These are phyloP conservation scores for Mycena belliarum DNA, from an alignment of 768 basidiomycete species.

Conservation along the genomic window DNA sequence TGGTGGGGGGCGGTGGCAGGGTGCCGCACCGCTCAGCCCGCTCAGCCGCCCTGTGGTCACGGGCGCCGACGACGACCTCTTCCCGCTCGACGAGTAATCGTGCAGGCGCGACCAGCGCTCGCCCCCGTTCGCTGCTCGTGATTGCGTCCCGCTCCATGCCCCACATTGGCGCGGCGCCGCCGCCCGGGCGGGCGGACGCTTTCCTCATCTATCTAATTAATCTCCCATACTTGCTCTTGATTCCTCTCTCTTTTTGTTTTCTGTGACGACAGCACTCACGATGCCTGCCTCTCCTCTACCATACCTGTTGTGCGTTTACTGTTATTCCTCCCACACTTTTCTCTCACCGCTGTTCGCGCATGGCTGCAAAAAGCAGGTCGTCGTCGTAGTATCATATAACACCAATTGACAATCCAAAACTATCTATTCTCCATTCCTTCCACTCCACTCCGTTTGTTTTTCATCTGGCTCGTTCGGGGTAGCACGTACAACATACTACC, in stretches of 20 bases:
- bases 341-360: neutral
- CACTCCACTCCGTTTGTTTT: neutral
- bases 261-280: neutral
- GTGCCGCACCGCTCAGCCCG: constrained; percentile 52
- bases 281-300: neutral
- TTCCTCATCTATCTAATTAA: constrained; percentile 16
- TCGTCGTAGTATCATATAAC: constrained; percentile 8
- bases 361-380: constrained; percentile 10
- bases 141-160: too few species aligned
- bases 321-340: neutral
- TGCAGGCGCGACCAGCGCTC: neutral
- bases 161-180: neutral
- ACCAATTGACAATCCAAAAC: neutral
- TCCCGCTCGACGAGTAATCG: constrained; percentile 31
- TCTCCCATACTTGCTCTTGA: neutral
- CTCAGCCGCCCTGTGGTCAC: constrained; percentile 60
- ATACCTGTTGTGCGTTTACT: neutral
- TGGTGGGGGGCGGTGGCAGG: constrained; percentile 36
- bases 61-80: constrained; percentile 67
- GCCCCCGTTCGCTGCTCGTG: too few species aligned
- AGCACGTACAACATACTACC: neutral
- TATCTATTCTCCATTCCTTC: neutral
- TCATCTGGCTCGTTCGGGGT: neutral
- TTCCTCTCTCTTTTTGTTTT: neutral
- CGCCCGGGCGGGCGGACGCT: neutral